phyloP scores from a whole-genome alignment of 2,329 filamentous ascomycete species.

The Nothomitra cinnamomea region DNA sequence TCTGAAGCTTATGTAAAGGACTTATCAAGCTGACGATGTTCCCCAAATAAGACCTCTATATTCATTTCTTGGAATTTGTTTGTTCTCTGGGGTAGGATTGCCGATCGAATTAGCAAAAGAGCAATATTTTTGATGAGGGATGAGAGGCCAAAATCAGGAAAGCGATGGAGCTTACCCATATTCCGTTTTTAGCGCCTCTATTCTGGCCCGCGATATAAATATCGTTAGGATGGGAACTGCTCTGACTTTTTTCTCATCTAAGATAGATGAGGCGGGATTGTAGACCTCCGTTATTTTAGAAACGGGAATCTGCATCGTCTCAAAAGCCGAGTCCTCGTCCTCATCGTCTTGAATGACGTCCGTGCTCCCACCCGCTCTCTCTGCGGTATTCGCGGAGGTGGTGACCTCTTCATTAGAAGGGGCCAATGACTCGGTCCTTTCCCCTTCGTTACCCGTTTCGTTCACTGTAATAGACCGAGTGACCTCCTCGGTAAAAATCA shows the following conservation, averaged over 20 bases:
- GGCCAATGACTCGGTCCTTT: conserved; percentile 1
- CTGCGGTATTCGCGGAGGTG: conserved; percentile 7
- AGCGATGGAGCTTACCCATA: conserved; percentile 25
- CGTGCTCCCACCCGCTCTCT: conserved; percentile 8
- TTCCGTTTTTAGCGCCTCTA: conserved; percentile 37
- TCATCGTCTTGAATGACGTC: conserved; percentile 7
- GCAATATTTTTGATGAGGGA: neutral
- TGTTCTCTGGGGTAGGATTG: neutral
- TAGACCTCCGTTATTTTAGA: neutral
- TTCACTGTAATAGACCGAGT: conserved; percentile 10
- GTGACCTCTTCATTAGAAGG: neutral
- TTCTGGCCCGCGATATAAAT: conserved; percentile 36
- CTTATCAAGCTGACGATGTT: neutral
- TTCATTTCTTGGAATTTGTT: neutral
- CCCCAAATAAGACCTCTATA: no score
- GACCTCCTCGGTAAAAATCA: no score
- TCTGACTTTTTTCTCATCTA: conserved; percentile 22
- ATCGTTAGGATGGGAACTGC: conserved; percentile 36
- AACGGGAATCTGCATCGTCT: conserved; percentile 2
- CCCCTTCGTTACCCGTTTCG: conserved; percentile 6
- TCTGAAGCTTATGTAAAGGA: no score
- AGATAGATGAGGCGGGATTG: neutral
- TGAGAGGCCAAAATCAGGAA: neutral
- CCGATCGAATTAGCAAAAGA: neutral
- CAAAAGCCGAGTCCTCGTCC: conserved; percentile 13